These are phyloP conservation scores for Leccinum imitatum DNA, from an alignment of 768 basidiomycete genomes.

Conservation along the genomic window DNA sequence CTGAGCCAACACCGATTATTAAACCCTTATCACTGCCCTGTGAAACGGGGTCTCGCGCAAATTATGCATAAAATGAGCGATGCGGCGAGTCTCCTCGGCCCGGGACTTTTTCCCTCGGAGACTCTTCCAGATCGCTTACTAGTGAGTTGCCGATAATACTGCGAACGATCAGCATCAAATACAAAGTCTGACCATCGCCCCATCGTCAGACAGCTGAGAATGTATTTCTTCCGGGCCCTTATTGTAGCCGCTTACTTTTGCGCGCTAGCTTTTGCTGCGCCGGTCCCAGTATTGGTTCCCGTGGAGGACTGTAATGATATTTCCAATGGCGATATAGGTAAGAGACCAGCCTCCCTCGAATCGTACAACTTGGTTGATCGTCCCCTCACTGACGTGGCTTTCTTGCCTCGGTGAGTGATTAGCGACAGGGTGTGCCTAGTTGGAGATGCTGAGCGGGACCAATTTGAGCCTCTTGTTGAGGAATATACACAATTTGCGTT, in stretches of 20 bases:
- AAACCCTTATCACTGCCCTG: background rate
- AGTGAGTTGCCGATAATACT: background rate
- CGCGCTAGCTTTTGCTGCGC: background rate
- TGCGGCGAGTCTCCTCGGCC: background rate
- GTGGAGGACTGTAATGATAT: background rate
- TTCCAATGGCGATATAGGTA: background rate
- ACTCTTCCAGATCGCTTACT: background rate
- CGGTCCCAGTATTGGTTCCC: background rate
- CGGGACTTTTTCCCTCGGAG: background rate
- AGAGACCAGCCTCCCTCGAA: background rate
- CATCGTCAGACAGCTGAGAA: background rate
- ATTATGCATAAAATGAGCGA: background rate
- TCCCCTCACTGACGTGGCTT: background rate
- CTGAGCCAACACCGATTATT: background rate
- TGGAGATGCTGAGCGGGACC: background rate
- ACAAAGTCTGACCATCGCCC: background rate
- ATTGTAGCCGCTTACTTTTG: background rate
- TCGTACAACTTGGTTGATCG: background rate
- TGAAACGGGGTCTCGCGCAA: background rate
- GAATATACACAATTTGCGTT: background rate
- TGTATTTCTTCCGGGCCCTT: background rate
- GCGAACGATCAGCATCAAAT: background rate
- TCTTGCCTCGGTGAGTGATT: background rate
- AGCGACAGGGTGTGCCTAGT: background rate
- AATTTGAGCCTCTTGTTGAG: background rate